Base-by-base conservation (phyloP, 2,329 filamentous ascomycete species). In the Diaporthe citrichinensis region DNA sequence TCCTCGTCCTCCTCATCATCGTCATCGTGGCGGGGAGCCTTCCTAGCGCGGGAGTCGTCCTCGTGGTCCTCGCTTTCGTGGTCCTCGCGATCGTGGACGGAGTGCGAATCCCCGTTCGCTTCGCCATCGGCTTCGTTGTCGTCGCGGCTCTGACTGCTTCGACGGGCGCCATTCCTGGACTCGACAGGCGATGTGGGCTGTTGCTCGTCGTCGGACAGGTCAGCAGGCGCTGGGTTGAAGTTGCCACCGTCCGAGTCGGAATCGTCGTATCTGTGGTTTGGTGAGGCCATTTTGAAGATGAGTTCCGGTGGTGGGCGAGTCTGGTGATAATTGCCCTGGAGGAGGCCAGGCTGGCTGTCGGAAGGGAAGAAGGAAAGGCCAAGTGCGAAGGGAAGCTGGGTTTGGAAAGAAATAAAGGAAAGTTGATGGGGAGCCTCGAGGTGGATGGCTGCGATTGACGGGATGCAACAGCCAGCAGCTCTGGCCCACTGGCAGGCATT, bases 181-280 rank as follows among this genome's bases (percentile, higher is more conserved):
- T 76, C 62, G 72, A 77, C 73, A 34, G 75, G 75, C 74, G 71
- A 73, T 74, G 75, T 76, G 71, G 81, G 80, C 36, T 57, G 72
- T 44, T 55, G 76, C 76, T 95, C 94, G 68, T 92, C 92, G 78
- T 96, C 94, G 4, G 94, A 97, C 46, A 91, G 81, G 75, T 95
- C 91, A 76, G 91, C 93, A 28, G 93, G 93, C 67, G 90, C 91
- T 69, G 95, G 96, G 83, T 98, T 98, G 89, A 98, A 98, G 83
- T 96, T 94, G 76, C 94, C 93, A 80, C 97, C 95, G 69, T 97
- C 94, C 59, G 94, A 93, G 74, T 94, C 93, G 76, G 90, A 92
- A 77, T 92, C 91, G 80, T 91, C 88, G 81, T 87, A 89, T 85
- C 86, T 61, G 57, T 53, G 71, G 12, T 25, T 34, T n/a, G 71